A percentile compares a stretch with the other conserved stretches of the same genome.
Evolutionary conservation across 129 eudicot genomes (phyloP).

Genomic region (Helianthus tuberosus): DNA sequence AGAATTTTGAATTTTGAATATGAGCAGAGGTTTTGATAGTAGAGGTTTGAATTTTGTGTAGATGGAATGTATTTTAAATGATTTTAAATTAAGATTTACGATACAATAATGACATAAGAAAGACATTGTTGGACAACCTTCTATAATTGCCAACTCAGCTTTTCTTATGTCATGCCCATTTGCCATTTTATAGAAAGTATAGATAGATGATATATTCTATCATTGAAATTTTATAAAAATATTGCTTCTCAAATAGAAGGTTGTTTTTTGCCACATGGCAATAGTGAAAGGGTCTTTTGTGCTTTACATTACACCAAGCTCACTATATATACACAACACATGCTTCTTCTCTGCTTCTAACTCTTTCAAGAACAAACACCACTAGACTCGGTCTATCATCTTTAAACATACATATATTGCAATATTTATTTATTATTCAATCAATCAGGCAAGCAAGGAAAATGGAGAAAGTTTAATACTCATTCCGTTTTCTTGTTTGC

Average conservation of each 20-base stretch:
- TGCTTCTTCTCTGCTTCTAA: constrained; percentile 19
- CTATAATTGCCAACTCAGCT: too few relatives aligned
- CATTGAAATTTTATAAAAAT: not conserved
- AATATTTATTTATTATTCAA: too few relatives aligned
- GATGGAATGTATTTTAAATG: too few relatives aligned
- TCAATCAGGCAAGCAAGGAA: constrained; percentile 3
- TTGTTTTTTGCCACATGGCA: not conserved
- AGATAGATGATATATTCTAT: not conserved
- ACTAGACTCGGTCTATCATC: constrained; percentile 27
- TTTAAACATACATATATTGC: not conserved
- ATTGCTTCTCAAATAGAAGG: not conserved
- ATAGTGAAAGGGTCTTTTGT: constrained; percentile 4
- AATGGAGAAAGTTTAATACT: not conserved
- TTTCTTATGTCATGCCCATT: too few relatives aligned
- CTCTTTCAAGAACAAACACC: constrained; percentile 38
- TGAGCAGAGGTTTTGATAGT: too few relatives aligned
- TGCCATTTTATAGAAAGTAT: too few relatives aligned
- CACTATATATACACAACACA: constrained; percentile 30
- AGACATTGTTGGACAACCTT: too few relatives aligned
- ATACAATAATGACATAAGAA: too few relatives aligned
- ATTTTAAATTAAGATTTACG: too few relatives aligned
- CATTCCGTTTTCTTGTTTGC: constrained; percentile 10
- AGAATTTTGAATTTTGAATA: too few relatives aligned
- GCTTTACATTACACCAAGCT: constrained; percentile 1
- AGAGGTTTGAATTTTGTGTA: too few relatives aligned